Conservation (phyloP, 352 stramenopile species). For the Globisporangium orthogonon region DNA sequence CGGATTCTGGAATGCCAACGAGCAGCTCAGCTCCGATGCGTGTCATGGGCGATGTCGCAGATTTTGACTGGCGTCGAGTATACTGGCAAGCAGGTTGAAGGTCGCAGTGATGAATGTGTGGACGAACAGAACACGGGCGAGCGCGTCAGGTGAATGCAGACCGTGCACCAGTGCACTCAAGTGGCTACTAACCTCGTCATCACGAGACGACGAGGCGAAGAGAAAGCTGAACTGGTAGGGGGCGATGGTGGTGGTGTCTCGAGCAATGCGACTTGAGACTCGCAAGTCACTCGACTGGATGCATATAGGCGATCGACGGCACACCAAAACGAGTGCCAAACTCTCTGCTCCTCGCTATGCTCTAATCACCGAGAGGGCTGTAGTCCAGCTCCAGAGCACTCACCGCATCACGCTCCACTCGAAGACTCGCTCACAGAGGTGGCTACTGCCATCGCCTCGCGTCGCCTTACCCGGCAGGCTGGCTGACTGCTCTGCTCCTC, state of each 20-base stretch:
- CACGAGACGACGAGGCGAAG: too few species aligned
- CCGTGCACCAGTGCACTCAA: neutral
- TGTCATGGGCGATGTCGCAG: neutral
- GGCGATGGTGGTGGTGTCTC: too few species aligned
- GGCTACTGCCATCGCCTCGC: neutral
- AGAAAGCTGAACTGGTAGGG: neutral
- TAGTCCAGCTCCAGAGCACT: neutral
- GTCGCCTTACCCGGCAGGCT: neutral
- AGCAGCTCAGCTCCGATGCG: neutral
- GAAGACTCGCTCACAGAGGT: neutral
- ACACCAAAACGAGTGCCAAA: neutral
- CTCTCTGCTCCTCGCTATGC: neutral
- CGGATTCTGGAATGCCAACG: slow-evolving; percentile 5
- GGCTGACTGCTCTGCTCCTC: neutral
- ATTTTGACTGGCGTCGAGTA: neutral
- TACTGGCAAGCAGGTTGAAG: neutral
- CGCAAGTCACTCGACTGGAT: neutral
- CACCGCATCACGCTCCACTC: neutral
- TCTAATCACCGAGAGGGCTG: neutral
- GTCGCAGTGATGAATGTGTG: neutral
- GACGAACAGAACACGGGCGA: neutral
- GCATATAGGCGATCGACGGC: too few species aligned
- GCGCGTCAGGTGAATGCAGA: neutral
- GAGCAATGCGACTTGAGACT: too few species aligned
- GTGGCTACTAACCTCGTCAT: neutral